Evolutionary conservation across 768 basidiomycete species (phyloP), one percentile per base, ranked within the genome.

Genomic region (Mycena leptocephala): DNA sequence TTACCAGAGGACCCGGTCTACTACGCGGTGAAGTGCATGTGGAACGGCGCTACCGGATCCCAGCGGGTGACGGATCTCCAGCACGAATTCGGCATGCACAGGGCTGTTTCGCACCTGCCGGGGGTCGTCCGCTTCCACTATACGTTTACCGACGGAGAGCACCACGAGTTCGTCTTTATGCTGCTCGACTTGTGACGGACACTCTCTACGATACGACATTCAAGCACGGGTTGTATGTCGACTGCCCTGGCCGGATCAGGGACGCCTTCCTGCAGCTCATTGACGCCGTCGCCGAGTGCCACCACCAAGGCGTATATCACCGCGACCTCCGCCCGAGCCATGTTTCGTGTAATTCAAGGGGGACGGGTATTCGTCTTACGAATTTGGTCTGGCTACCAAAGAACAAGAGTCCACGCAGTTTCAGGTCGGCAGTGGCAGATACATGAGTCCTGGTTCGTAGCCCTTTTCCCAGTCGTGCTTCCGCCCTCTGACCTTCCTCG

Each of bases 21-120:
- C 61, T 68, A 68, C 43, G 72, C 72, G 6, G 73, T 65, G 26
- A 73, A 73, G 64, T 65, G 62, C 37, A 56, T 73, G 58, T 11
- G 10, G 22, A 65, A 58, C 39, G 63, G 20, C 41, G 63, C 24
- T 1, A 26, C 63, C 22, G 72, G 64, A 0, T 58, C 72, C 22
- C 16, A 22, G 28, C n/a, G 13, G 13, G 33, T 13, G 5, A 30
- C 43, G 2, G 32, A 26, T 4, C 13, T 73, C 13, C 26, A 24
- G 3, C 26, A 66, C 26, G 72, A 74, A 33, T 43, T 55, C 14
- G 20, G 22, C 18, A 18, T 61, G 7, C 67, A 75, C 53, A 3
- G 7, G 30, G 18, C 41, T 0, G 56, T 74, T 11, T 1, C 43
- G 5, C 4, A 61, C n/a, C 30, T 62, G 14, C 43, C 30, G 1